These are phyloP conservation scores for Flaveria ramosissima DNA, from an alignment of 129 eudicot species.

Conservation along the genomic window DNA sequence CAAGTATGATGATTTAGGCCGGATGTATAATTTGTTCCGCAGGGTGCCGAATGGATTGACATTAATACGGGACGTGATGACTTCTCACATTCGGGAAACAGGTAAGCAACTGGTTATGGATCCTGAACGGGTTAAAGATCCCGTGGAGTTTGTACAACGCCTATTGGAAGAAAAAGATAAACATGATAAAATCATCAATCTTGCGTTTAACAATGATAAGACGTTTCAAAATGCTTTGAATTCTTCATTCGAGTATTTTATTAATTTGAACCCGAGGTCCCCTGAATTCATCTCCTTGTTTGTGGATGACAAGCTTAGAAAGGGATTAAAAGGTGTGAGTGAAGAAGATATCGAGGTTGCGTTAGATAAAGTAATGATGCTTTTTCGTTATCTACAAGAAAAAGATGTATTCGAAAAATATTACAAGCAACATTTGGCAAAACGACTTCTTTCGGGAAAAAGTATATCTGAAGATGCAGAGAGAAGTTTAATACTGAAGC, in stretches of 20 bases:
- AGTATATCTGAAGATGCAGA: conserved; percentile 61
- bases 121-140: conserved; percentile 62
- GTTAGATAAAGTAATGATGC: conserved; percentile 65
- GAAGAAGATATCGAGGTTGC: conserved; percentile 56
- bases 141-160: conserved; percentile 67
- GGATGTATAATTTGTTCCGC: conserved; percentile 61
- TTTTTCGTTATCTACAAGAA: conserved; percentile 62
- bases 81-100: conserved; percentile 59
- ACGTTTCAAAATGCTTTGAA: conserved; percentile 66
- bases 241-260: conserved; percentile 62
- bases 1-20: conserved; percentile 55
- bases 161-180: conserved; percentile 60
- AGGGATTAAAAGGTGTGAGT: conserved; percentile 61
- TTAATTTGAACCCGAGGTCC: conserved; percentile 58
- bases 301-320: conserved; percentile 64
- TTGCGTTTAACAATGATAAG: conserved; percentile 58
- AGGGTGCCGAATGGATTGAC: conserved; percentile 51
- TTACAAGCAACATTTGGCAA: conserved; percentile 63
- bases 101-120: conserved; percentile 68
- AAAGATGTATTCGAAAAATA: conserved; percentile 63
- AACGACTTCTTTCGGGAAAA: conserved; percentile 51
- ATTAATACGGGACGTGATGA: conserved; percentile 53
- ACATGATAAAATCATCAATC: conserved; percentile 52
- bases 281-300: conserved; percentile 69
- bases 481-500: conserved; percentile 52